These are phyloP conservation scores for Thermothielavioides terrestris DNA, from an alignment of 495 filamentous ascomycete species.

Conservation along the genomic window DNA sequence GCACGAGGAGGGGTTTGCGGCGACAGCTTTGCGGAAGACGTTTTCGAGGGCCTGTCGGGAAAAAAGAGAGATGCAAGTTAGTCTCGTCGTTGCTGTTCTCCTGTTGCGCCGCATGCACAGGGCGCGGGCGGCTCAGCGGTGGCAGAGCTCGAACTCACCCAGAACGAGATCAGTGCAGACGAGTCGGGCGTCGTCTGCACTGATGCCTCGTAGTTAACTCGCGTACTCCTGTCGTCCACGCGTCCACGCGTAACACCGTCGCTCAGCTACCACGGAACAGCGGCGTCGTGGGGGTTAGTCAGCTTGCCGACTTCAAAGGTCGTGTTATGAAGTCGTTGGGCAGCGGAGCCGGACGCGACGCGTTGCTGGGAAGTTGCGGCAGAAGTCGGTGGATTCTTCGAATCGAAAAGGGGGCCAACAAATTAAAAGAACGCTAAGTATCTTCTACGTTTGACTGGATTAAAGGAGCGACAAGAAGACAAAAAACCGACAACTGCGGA, in stretches of 20 bases:
- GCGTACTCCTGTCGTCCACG: constrained; percentile 19
- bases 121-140: constrained; percentile 4
- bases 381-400: constrained; percentile 6
- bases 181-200: constrained; percentile 45
- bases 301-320: too few species aligned
- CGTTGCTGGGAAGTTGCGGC: constrained; percentile 21
- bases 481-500: constrained; percentile 16
- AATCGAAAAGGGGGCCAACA: constrained; percentile 15
- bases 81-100: constrained; percentile 4
- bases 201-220: constrained; percentile 31
- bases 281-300: not conserved
- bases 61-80: constrained; percentile 8
- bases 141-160: constrained; percentile 28
- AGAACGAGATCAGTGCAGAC: constrained; percentile 49
- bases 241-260: constrained; percentile 18
- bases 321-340: too few species aligned
- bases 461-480: constrained; percentile 32
- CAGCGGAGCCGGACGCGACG: constrained; percentile 29
- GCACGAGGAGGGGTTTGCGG: constrained; percentile 43
- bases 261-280: constrained; percentile 13
- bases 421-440: constrained; percentile 24
- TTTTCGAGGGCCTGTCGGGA: constrained; percentile 29
- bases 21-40: constrained; percentile 42
- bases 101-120: too few species aligned
- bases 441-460: constrained; percentile 10